Percentiles rank a stretch among this genome's conserved stretches.
These are phyloP conservation scores for Cutaneotrichosporon sp. DNA, from an alignment of 1,284 basidiomycete genomes.

Conservation along the genomic window DNA sequence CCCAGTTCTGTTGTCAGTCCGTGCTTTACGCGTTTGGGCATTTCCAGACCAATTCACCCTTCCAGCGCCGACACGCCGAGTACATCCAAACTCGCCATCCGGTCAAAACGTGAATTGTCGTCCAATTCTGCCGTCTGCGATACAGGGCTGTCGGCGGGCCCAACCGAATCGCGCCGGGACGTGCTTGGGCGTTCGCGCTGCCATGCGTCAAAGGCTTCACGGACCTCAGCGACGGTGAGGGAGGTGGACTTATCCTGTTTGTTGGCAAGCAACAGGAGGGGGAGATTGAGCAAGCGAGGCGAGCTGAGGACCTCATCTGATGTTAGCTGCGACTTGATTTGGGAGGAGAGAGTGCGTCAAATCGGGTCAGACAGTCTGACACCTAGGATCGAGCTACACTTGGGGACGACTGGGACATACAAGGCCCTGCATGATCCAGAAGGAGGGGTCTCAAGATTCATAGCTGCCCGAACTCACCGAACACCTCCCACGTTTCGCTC, in stretches of 20 bases:
- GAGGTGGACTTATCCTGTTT: constrained; percentile 79
- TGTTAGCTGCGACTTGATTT: not conserved
- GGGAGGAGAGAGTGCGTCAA: too few species aligned
- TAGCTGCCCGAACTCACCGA: constrained; percentile 59
- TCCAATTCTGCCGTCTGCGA: not conserved
- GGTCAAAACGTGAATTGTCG: constrained; percentile 23
- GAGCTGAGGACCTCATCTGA: constrained; percentile 78
- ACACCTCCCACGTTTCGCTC: constrained; percentile 88
- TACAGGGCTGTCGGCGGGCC: not conserved
- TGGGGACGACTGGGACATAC: too few species aligned
- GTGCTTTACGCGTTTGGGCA: too few species aligned
- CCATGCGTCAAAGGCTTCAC: constrained; percentile 86
- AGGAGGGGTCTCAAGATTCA: not conserved
- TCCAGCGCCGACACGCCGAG: constrained; percentile 83
- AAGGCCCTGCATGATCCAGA: too few species aligned
- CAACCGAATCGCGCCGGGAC: not conserved
- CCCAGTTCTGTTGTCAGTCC: constrained; percentile 63
- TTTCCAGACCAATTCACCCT: too few species aligned
- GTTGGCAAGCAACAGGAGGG: constrained; percentile 81
- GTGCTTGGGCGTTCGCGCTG: constrained; percentile 24
- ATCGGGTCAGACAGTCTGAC: too few species aligned
- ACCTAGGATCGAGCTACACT: too few species aligned
- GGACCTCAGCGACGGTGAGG: constrained; percentile 78
- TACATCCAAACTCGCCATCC: constrained; percentile 77
- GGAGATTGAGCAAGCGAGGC: constrained; percentile 79